A percentile compares a stretch with the other conserved stretches of the same genome.
Evolutionary conservation across 2,329 filamentous ascomycete genomes (phyloP).

Genomic region (Aureobasidium namibiae): DNA sequence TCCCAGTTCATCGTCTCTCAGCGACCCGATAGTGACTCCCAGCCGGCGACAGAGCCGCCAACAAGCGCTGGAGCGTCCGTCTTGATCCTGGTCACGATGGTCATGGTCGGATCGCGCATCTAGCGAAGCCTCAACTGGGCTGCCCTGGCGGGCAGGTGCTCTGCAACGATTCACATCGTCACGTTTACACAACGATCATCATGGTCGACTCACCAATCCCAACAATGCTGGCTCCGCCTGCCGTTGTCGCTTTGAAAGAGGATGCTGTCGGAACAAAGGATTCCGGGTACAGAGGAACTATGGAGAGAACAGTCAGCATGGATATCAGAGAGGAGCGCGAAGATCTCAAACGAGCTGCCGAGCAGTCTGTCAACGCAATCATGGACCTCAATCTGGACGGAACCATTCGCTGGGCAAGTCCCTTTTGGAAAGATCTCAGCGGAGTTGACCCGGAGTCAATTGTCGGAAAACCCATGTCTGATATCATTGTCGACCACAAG

Average conservation of each 20-base stretch:
- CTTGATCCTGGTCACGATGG: slow-evolving; percentile 14
- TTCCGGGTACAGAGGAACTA: slow-evolving; percentile 24
- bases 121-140: slow-evolving; percentile 11
- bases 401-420: slow-evolving; percentile 89
- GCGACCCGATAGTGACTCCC: neutral
- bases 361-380: slow-evolving; percentile 94
- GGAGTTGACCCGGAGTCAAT: slow-evolving; percentile 68
- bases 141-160: slow-evolving; percentile 14
- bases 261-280: slow-evolving; percentile 23
- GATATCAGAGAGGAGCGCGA: slow-evolving; percentile 90
- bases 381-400: slow-evolving; percentile 88
- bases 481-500: slow-evolving; percentile 74
- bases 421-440: slow-evolving; percentile 89
- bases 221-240: slow-evolving; percentile 34
- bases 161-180: slow-evolving; percentile 5
- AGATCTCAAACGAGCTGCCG: slow-evolving; percentile 88
- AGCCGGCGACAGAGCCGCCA: neutral
- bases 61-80: slow-evolving; percentile 7
- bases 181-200: neutral
- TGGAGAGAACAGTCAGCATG: slow-evolving; percentile 65
- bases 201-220: slow-evolving; percentile 9
- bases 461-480: slow-evolving; percentile 67
- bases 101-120: slow-evolving; percentile 9
- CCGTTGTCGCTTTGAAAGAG: slow-evolving; percentile 35
- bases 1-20: neutral